phyloP scores from a whole-genome alignment of 73 alveolate genomes.

The Urostyla sp. region DNA sequence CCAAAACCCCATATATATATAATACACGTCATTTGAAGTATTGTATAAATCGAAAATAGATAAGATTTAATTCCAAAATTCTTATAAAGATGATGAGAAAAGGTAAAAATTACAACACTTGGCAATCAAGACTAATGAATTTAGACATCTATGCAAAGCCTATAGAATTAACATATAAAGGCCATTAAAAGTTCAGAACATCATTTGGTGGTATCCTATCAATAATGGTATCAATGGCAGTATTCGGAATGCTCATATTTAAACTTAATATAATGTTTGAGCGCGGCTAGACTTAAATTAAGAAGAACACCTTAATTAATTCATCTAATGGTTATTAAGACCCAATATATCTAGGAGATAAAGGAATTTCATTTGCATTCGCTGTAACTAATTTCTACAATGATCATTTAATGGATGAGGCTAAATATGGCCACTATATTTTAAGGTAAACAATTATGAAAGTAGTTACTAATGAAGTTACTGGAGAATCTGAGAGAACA shows the following conservation, averaged over 20 bases:
- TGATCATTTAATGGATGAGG: slow-evolving; percentile 1
- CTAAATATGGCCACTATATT: neutral
- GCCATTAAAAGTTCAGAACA: slow-evolving; percentile 28
- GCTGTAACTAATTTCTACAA: slow-evolving; percentile 20
- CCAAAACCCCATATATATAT: no score
- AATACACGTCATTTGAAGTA: no score
- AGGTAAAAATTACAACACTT: no score
- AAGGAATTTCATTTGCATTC: slow-evolving; percentile 34
- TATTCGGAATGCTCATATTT: neutral
- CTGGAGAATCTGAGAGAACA: slow-evolving; percentile 1
- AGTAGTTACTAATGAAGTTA: neutral
- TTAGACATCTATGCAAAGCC: slow-evolving; percentile 47
- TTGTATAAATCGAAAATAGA: no score
- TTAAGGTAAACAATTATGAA: neutral
- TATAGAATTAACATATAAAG: slow-evolving; percentile 30
- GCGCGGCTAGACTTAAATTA: slow-evolving; percentile 6
- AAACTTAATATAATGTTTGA: neutral
- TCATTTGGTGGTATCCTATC: slow-evolving; percentile 42
- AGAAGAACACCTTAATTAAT: slow-evolving; percentile 37
- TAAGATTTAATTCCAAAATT: no score
- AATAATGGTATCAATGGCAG: neutral
- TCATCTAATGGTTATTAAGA: slow-evolving; percentile 4
- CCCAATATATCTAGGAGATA: slow-evolving; percentile 11
- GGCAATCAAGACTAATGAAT: neutral
- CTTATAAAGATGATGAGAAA: no score